A percentile compares a stretch with the other conserved stretches of the same genome.
Evolutionary conservation across 2,329 filamentous ascomycete genomes (phyloP).

Genomic region (Neopestalotiopsis rosae): DNA sequence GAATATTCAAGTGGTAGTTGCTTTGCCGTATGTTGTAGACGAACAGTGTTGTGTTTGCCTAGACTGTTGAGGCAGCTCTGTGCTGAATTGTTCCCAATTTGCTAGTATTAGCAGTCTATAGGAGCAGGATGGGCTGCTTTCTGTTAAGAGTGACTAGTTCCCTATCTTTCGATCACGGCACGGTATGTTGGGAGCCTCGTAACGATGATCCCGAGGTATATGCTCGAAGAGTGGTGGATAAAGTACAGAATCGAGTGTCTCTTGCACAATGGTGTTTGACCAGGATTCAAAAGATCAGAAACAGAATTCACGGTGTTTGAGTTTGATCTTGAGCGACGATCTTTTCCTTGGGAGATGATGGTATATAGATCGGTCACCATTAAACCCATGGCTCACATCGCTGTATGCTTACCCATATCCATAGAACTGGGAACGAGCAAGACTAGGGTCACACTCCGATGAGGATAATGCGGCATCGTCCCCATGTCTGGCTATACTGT

Average conservation of each 20-base stretch:
- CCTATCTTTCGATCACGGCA: neutral
- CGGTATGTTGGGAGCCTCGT: neutral
- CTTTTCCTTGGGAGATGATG: slow-evolving; percentile 8
- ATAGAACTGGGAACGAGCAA: slow-evolving; percentile 7
- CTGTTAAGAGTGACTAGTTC: neutral
- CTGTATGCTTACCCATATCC: slow-evolving; percentile 11
- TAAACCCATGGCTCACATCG: slow-evolving; percentile 2
- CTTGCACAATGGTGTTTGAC: neutral
- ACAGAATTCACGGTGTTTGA: slow-evolving; percentile 4
- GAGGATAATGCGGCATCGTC: neutral
- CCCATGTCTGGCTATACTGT: neutral
- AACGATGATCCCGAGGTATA: neutral
- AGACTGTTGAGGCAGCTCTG: neutral
- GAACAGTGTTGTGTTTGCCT: neutral
- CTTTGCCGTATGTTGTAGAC: neutral
- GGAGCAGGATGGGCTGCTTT: neutral
- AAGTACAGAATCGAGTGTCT: neutral
- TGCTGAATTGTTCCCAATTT: neutral
- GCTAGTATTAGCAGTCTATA: slow-evolving; percentile 1
- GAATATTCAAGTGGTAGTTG: neutral
- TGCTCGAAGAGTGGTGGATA: neutral
- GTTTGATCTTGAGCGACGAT: neutral
- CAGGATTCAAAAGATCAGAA: neutral
- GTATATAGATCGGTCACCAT: slow-evolving; percentile 2
- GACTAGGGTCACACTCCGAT: neutral